These are phyloP conservation scores for Lycium ferocissimum DNA, from an alignment of 257 asterid genomes.

Conservation along the genomic window DNA sequence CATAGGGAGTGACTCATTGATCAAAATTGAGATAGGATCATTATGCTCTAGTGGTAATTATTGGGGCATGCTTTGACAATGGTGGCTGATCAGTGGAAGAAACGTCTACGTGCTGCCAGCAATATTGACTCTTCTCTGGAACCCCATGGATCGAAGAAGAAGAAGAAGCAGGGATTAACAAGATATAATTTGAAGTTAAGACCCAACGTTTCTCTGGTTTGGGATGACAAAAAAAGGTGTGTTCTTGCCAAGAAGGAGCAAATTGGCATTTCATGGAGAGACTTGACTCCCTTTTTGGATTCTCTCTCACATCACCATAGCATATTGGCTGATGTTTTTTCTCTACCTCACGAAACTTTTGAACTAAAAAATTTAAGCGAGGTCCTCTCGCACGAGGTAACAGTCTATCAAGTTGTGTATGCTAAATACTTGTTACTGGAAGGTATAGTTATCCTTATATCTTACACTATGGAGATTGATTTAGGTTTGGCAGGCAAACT, in stretches of 20 bases:
- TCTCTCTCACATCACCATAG: slow-evolving; percentile 48
- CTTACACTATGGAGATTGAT: slow-evolving; percentile 38
- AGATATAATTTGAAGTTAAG: slow-evolving; percentile 54
- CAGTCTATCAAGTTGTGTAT: slow-evolving; percentile 17
- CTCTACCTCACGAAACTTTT: slow-evolving; percentile 79
- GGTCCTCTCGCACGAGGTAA: slow-evolving; percentile 78
- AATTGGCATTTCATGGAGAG: slow-evolving; percentile 75
- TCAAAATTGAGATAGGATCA: slow-evolving; percentile 36
- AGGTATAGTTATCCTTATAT: slow-evolving; percentile 27
- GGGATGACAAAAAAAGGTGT: slow-evolving; percentile 77
- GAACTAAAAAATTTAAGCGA: slow-evolving; percentile 62
- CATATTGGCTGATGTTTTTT: slow-evolving; percentile 72
- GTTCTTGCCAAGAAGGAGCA: slow-evolving; percentile 91
- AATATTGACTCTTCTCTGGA: slow-evolving; percentile 61
- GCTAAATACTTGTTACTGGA: slow-evolving; percentile 25
- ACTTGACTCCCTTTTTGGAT: slow-evolving; percentile 63
- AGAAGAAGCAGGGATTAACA: slow-evolving; percentile 58
- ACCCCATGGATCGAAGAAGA: slow-evolving; percentile 60
- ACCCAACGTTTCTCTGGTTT: slow-evolving; percentile 72
- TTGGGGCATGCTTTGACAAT: slow-evolving; percentile 45
- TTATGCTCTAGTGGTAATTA: slow-evolving; percentile 39
- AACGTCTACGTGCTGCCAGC: slow-evolving; percentile 62
- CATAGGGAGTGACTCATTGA: slow-evolving; percentile 29
- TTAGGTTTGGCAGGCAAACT: slow-evolving; percentile 83
- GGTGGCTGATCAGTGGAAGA: slow-evolving; percentile 84